Conservation (phyloP, 306 rosid species). For the Cucurbita ficifolia region DNA sequence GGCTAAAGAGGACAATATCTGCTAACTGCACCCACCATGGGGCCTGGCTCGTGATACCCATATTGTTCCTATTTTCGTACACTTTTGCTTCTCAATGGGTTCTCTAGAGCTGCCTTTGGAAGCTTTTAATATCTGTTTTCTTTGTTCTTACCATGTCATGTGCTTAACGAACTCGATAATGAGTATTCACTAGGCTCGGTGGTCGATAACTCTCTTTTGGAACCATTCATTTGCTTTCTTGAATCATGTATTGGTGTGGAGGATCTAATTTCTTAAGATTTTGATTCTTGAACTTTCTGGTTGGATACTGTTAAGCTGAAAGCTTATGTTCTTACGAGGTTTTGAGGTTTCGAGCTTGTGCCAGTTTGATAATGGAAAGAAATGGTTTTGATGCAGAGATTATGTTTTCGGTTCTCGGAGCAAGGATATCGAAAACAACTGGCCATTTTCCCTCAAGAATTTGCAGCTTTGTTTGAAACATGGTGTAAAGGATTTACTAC, state of each 20-base stretch:
- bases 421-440: slow-evolving; percentile 33
- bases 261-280: not conserved
- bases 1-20: no score
- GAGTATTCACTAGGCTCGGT: not conserved
- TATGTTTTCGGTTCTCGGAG: slow-evolving; percentile 38
- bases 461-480: slow-evolving; percentile 41
- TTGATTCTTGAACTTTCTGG: not conserved
- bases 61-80: slow-evolving; percentile 16
- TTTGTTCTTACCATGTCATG: not conserved
- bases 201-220: not conserved
- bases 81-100: not conserved
- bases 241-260: not conserved
- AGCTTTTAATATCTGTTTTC: not conserved
- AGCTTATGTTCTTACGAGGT: not conserved
- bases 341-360: not conserved
- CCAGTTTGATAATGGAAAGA: not conserved
- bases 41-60: slow-evolving; percentile 20
- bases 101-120: not conserved
- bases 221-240: not conserved
- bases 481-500: slow-evolving; percentile 40
- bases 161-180: not conserved
- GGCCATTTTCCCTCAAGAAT: slow-evolving; percentile 42
- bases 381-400: slow-evolving; percentile 25
- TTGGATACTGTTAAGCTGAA: not conserved
- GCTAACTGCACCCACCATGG: not conserved